A percentile compares a stretch with the other conserved stretches of the same genome.
phyloP scores from a whole-genome alignment of 148 eudicot species.

The Selenicereus undatus region DNA sequence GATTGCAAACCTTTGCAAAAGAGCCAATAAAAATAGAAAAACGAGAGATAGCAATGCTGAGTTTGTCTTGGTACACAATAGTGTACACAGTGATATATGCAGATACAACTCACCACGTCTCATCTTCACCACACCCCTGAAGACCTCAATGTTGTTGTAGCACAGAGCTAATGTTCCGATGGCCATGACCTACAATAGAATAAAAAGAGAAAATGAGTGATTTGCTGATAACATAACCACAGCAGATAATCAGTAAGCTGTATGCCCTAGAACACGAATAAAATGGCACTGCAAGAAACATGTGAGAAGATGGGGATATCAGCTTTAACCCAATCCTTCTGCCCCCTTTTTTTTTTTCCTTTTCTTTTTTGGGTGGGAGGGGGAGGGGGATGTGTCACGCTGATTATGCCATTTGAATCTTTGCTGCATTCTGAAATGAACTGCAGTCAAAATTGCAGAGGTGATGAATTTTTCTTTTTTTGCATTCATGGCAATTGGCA shows the following conservation, averaged over 20 bases:
- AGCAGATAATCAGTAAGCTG: background rate
- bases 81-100: too few species aligned
- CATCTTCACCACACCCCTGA: constrained; percentile 88
- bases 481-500: background rate
- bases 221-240: background rate
- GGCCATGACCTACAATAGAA: constrained; percentile 51
- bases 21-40: background rate
- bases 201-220: constrained; percentile 8
- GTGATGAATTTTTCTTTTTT: background rate
- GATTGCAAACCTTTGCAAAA: background rate
- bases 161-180: constrained; percentile 88
- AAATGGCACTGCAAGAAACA: background rate
- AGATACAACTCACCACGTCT: constrained; percentile 61
- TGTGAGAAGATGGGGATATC: background rate
- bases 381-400: background rate
- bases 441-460: background rate
- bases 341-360: too few species aligned
- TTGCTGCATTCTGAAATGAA: background rate
- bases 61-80: background rate
- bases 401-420: background rate
- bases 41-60: background rate
- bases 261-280: background rate
- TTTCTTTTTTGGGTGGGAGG: too few species aligned
- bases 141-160: constrained; percentile 86
- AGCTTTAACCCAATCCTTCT: background rate